Evolutionary conservation across 148 eudicot genomes (phyloP), one percentile per base, ranked within the genome.

Genomic region (Rhododendron griersonianum): DNA sequence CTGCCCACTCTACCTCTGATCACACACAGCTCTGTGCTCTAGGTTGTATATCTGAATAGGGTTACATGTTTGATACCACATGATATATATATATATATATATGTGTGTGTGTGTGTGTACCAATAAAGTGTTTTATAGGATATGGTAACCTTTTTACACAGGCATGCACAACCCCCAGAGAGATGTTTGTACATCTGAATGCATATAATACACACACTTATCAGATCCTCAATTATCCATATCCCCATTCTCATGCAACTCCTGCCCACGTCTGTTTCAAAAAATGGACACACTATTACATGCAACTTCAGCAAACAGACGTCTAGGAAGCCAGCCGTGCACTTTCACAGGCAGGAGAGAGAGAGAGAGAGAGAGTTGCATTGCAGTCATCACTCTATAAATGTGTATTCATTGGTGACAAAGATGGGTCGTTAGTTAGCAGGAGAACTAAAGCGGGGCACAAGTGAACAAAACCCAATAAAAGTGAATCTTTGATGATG

Each of bases 181-280:
- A 11, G 10, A 30, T 37, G 55, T 74, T 69, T 19, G 21, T 33
- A 8, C 50, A 51, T 28, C 69, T 84, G 48, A 84, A 65, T 35
- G 75, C 67, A 51, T 67, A 45, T 74, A 84, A 47, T 15, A 21
- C 80, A 74, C 55, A 23, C 81, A 39, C 13, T 39, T 75, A 1
- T 8, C 79, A 18, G 39, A 75, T 75, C 77, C 77, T 33, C 77
- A 71, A 71, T 79, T 71, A 79, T 74, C 84, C 18, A 25, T 78
- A 7, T 55, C 80, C 80, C 83, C 73, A 67, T 88, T 84, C 81
- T 86, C 82, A 89, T 86, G 84, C 90, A 86, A 89, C 79, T 89
- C 85, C 84, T 73, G 2, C 82, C 86, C 87, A 61, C 80, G 87
- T 88, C 86, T 86, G 84, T 57, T 88, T 88, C 86, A 39, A 39